phyloP scores from a whole-genome alignment of 2,329 filamentous ascomycete genomes.

The Sporothrix globosa region DNA sequence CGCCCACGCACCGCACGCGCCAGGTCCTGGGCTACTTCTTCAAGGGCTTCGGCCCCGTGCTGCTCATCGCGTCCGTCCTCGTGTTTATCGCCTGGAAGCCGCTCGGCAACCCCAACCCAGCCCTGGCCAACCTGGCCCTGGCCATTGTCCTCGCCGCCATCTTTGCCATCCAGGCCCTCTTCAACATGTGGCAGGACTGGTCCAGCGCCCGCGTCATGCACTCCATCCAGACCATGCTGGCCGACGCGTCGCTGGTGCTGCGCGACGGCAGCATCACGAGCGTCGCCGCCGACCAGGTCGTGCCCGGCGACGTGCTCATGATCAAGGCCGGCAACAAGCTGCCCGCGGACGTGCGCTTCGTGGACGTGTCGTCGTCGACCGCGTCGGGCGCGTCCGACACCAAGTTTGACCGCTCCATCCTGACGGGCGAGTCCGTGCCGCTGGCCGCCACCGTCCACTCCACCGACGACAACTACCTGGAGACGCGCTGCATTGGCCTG shows the following conservation, averaged over 20 bases:
- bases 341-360: slow-evolving; percentile 72
- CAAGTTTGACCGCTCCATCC: slow-evolving; percentile 72
- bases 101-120: slow-evolving; percentile 67
- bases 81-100: slow-evolving; percentile 80
- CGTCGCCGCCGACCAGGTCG: slow-evolving; percentile 59
- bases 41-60: slow-evolving; percentile 73
- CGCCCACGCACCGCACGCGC: slow-evolving; percentile 62
- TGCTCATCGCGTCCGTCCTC: slow-evolving; percentile 68
- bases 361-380: slow-evolving; percentile 57
- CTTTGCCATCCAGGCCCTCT: slow-evolving; percentile 69
- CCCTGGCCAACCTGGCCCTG: slow-evolving; percentile 69
- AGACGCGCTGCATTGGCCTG: slow-evolving; percentile 74
- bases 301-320: slow-evolving; percentile 70
- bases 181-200: slow-evolving; percentile 75
- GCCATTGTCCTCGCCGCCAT: slow-evolving; percentile 73
- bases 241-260: slow-evolving; percentile 68
- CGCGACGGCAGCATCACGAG: slow-evolving; percentile 56
- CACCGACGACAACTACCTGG: slow-evolving; percentile 73
- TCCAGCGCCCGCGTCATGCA: slow-evolving; percentile 76
- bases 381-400: slow-evolving; percentile 55
- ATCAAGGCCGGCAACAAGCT: slow-evolving; percentile 74
- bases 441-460: slow-evolving; percentile 66
- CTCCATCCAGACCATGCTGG: slow-evolving; percentile 79
- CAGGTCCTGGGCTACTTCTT: slow-evolving; percentile 72
- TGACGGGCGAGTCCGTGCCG: slow-evolving; percentile 71